A percentile compares a stretch with the other conserved stretches of the same genome.
Evolutionary conservation across 75 land plant genomes (phyloP).

Genomic region (Azolla pinnata): DNA sequence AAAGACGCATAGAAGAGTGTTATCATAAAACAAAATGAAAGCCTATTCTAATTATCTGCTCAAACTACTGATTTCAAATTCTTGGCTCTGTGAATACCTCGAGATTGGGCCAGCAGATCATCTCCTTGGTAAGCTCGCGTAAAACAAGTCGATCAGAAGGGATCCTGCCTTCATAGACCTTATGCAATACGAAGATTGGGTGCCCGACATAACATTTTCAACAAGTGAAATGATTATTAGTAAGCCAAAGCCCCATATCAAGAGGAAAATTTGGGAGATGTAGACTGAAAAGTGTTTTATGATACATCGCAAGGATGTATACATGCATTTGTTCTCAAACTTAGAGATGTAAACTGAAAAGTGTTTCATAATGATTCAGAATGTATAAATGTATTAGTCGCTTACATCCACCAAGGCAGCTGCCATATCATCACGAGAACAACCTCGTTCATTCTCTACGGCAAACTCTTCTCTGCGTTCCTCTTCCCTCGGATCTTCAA

Average conservation of each 20-base stretch:
- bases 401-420: conserved; percentile 69
- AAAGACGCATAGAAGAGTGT: no score
- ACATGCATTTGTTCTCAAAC: no score
- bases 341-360: no score
- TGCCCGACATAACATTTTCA: no score
- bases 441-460: conserved; percentile 55
- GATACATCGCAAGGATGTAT: no score
- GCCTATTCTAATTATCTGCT: not conserved
- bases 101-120: conserved; percentile 79
- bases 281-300: no score
- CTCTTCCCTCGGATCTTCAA: conserved; percentile 83
- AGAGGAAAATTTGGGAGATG: no score
- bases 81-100: conserved; percentile 38
- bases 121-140: conserved; percentile 68
- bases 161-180: conserved; percentile 81
- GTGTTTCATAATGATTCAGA: no score
- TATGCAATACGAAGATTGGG: no score
- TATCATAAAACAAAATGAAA: not conserved
- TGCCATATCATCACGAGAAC: conserved; percentile 76
- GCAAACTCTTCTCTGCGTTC: conserved; percentile 61
- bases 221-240: no score
- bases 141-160: conserved; percentile 66
- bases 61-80: not conserved
- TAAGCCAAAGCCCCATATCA: no score
- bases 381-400: no score